Base-by-base conservation (phyloP, 2,329 filamentous ascomycete species). In the Bipolaris cookei region DNA sequence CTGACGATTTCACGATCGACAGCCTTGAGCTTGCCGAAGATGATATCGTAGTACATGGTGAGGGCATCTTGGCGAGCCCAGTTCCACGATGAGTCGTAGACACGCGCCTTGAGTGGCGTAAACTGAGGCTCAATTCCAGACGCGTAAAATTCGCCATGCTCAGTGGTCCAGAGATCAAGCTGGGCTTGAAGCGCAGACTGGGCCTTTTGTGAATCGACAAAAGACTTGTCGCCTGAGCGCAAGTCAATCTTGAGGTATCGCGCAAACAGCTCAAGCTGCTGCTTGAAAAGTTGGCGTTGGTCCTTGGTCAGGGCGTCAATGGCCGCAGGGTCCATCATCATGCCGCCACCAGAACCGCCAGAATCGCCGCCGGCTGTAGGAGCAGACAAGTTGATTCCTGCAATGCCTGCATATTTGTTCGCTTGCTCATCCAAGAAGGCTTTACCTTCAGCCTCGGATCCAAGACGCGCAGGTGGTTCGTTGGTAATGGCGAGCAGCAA, bases 261-360 rank as follows among this genome's bases (percentile, higher is more conserved):
- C 4, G 95, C 95, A 66, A 96, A 91, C 18, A 97, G 84, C 81
- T 99, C 95, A 23, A 99, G 86, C 77, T 99, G 95, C 76, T 99
- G 94, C 84, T 98, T 98, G 88, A 98, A 98, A 1, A 99, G 84
- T 23, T 92, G 90, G 63, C 90, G 88, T 79, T 99, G 95, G 73
- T 98, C 95, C 78, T 98, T 98, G 72, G 95, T 99, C 51, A 99
- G 84, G 13, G 95, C 95, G 76, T 99, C 95, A 63, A 99, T 89
- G 51, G 95, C 95, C 37, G 94, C 95, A 7, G 95, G 95, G 72
- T 99, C 95, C 93, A 99, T 98, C 91, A 99, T 97, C 95, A 99
- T 98, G 74, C 93, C 94, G 64, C 86, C 90, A 55, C 83, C 86
- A 59, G 85, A 90, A 53, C 83, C 89, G 52, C 87, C 90, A 59